A percentile compares a stretch with the other conserved stretches of the same genome.
Conservation (phyloP, 2,329 filamentous ascomycete genomes). For the Coleophoma cylindrospora region DNA sequence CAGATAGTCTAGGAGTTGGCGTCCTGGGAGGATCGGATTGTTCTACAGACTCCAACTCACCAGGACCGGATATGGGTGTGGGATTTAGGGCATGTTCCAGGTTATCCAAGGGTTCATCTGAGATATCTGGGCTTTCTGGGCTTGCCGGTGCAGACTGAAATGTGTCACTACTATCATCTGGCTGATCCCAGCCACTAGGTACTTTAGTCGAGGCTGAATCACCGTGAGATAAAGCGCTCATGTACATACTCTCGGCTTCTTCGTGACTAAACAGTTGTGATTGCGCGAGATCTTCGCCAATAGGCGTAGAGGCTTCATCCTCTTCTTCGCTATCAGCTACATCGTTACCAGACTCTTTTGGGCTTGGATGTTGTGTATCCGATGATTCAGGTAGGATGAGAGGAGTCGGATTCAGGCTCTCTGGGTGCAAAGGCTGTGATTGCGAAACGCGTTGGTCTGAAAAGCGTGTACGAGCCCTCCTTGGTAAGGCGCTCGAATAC, state of each 20-base stretch:
- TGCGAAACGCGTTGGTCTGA: slow-evolving; percentile 22
- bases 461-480: slow-evolving; percentile 15
- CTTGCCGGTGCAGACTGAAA: slow-evolving; percentile 12
- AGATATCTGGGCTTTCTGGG: slow-evolving; percentile 5
- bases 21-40: slow-evolving; percentile 4
- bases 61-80: slow-evolving; percentile 1
- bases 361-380: too few relatives aligned
- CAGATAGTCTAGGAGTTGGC: slow-evolving; percentile 5
- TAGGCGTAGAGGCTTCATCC: slow-evolving; percentile 12
- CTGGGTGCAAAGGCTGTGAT: slow-evolving; percentile 19
- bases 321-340: slow-evolving; percentile 10
- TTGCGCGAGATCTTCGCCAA: slow-evolving; percentile 43
- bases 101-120: slow-evolving; percentile 14
- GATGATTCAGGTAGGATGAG: background rate
- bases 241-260: slow-evolving; percentile 82
- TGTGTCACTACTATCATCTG: slow-evolving; percentile 12
- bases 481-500: slow-evolving; percentile 21
- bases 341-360: background rate
- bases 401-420: too few relatives aligned
- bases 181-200: slow-evolving; percentile 20
- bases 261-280: slow-evolving; percentile 74
- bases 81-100: slow-evolving; percentile 16
- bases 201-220: slow-evolving; percentile 12
- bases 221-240: slow-evolving; percentile 61
- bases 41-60: background rate